These are phyloP conservation scores for Emergomyces orientalis DNA, from an alignment of 2,329 filamentous ascomycete genomes.

Conservation along the genomic window DNA sequence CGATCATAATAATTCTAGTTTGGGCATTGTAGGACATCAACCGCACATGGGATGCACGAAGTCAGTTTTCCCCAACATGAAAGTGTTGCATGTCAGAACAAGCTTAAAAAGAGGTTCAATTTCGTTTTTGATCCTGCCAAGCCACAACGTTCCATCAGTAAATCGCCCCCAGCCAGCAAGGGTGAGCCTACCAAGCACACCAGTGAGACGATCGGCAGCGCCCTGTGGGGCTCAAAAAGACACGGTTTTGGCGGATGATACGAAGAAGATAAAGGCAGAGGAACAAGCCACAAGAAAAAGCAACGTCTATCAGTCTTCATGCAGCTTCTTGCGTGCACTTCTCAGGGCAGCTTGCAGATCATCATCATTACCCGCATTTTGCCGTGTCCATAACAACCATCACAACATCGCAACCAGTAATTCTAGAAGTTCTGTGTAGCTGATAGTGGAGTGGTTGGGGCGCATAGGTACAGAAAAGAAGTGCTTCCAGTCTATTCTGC, in stretches of 20 bases:
- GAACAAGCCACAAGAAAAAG: background rate
- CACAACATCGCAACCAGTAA: background rate
- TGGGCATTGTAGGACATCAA: background rate
- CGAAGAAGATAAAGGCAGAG: background rate
- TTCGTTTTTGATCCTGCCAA: background rate
- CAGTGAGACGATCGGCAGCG: background rate
- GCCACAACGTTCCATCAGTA: slow-evolving; percentile 3
- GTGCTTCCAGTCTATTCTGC: background rate
- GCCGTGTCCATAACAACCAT: background rate
- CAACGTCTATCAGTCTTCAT: background rate
- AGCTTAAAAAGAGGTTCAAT: background rate
- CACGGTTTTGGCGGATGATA: background rate
- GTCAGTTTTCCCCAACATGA: background rate
- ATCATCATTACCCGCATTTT: background rate
- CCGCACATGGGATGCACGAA: background rate
- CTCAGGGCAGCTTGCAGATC: background rate
- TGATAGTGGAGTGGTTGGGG: background rate
- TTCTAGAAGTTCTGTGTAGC: background rate
- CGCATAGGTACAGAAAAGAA: background rate
- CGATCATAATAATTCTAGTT: background rate
- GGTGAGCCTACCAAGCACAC: too few relatives aligned
- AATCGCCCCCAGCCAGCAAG: background rate
- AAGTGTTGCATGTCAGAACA: background rate
- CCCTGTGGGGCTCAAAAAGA: background rate
- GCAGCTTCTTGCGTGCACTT: background rate